Base-by-base conservation (phyloP, 768 basidiomycete genomes). In the Leccinum disarticulatum region DNA sequence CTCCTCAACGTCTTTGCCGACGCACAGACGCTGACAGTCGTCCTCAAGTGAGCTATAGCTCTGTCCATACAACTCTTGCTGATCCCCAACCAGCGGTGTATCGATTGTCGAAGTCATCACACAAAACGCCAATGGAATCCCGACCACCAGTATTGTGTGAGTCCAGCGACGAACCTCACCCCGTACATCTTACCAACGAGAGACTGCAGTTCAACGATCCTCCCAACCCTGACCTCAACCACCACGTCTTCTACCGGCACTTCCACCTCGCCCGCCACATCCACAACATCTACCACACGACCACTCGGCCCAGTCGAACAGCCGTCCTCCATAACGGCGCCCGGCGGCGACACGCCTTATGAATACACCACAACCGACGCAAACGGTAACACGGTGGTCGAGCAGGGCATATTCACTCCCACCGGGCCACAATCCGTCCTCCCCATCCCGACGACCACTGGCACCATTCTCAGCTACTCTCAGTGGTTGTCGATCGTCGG, bases 61-160 rank as follows among this genome's bases (percentile, higher is more conserved):
- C 7, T n/a, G 4, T 8, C 35, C 47, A 31, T 50, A 17, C 11
- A 25, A 41, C 51, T 30, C 31, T 15, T 9, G 31, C 55, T 68
- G 77, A 63, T 61, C 59, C 19, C 56, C 48, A 30, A 30, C n/a
- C 59, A 81, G 80, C 6, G 87, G 88, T 7, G 67, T 76, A 35
- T 79, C 85, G 0, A 74, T 90, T 49, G 77, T 87, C 30, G 77
- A 83, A 57, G 72, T 81, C 49, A 55, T 82, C 59, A 78, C 81
- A 17, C 62, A 72, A 33, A 78, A 83, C 62, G 62, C 69, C 2
- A 52, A 63, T 41, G 83, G 80, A 28, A 14, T 74, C 13, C 70
- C 77, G 6, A 66, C 73, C 1, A 87, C 86, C 8, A 60, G 67
- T 25, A 70, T 74, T 6, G 35, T 86, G 84, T 86, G 57, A 25